Evolutionary conservation across 2,329 filamentous ascomycete species (phyloP).

Genomic region (Cryphonectria carpinicola): DNA sequence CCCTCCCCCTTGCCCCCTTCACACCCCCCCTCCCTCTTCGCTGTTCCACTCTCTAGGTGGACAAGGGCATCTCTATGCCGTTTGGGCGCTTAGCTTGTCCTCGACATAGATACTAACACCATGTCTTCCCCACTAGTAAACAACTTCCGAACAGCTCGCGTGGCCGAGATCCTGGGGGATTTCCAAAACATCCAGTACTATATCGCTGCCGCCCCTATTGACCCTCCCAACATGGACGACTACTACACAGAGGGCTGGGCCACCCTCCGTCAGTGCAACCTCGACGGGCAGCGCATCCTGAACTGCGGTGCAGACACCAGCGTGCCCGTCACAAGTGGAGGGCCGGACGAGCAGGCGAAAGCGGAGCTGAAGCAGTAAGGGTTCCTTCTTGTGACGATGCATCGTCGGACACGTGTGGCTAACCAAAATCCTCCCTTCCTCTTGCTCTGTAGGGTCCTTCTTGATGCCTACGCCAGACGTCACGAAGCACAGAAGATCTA

Average conservation of each 20-base stretch:
- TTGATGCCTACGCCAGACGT: conserved; percentile 64
- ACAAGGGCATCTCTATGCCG: neutral
- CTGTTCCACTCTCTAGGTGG: neutral
- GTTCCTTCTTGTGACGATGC: conserved; percentile 35
- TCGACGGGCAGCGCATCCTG: conserved; percentile 67
- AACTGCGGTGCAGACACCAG: conserved; percentile 66
- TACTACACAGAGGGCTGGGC: conserved; percentile 68
- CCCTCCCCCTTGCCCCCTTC: too few relatives aligned
- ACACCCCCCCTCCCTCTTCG: neutral
- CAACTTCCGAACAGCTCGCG: conserved; percentile 60
- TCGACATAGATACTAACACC: neutral
- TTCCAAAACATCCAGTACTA: conserved; percentile 66
- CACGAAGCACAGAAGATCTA: conserved; percentile 70
- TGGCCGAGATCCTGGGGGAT: conserved; percentile 65
- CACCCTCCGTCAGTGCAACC: conserved; percentile 62
- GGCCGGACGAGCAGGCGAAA: conserved; percentile 62
- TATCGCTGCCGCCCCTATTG: conserved; percentile 60
- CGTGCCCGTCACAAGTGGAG: conserved; percentile 57
- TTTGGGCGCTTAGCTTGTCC: neutral
- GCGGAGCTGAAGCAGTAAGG: conserved; percentile 64
- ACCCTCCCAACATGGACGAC: conserved; percentile 60
- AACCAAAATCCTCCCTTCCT: neutral
- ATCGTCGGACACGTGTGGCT: neutral
- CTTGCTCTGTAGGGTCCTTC: conserved; percentile 50
- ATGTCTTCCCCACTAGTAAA: conserved; percentile 52